Base-by-base conservation (phyloP, 768 basidiomycete genomes). In the Hypsizygus marmoreus region DNA sequence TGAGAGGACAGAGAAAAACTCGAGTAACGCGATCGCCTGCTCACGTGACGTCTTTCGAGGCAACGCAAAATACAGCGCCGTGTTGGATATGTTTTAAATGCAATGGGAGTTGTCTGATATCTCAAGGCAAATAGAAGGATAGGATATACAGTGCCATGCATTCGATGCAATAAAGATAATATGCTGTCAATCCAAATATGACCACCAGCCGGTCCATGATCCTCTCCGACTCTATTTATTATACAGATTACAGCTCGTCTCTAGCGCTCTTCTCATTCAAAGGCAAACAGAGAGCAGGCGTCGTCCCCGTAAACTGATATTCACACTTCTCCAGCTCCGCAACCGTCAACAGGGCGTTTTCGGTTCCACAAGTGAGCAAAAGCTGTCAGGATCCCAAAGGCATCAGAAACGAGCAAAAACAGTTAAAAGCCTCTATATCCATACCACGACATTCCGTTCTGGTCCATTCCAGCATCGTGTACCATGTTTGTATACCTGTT, bases 391-490 rank as follows among this genome's bases (percentile, higher is more conserved):
- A 40, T 40, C 36, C 46, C 50, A 6, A 59, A 51, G 22, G n/a
- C n/a, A n/a, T 35, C 3, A 37, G 17, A 29, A 28, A 38, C 14
- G 26, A 7, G n/a, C 9, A 11, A 29, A 33, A 35, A 14, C 19
- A 23, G 23, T 42, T 49, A 13, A 4, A 35, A 6, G 28, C 23
- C 13, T 66, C 77, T 39, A n/a, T n/a, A n/a, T n/a, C n/a, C n/a
- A n/a, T 64, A 91, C 92, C 61, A 81, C 76, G 24, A 92, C 87
- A 50, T 80, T 92, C 23, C 95, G 82, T 52, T 89, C 79, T 3
- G 97, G 97, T 1, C 97, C 95, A 58, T 97, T 97, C 95, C 95
- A 97, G 72, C 95, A 98, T 59, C 85, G 82, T 4, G 92, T 76
- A 30, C 95, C 97, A 41, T 77, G 73, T 28, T 82, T 82, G 70